Base-by-base conservation (phyloP, 805 yeast genomes). In the Saccharomycopsis fibuligera region DNA sequence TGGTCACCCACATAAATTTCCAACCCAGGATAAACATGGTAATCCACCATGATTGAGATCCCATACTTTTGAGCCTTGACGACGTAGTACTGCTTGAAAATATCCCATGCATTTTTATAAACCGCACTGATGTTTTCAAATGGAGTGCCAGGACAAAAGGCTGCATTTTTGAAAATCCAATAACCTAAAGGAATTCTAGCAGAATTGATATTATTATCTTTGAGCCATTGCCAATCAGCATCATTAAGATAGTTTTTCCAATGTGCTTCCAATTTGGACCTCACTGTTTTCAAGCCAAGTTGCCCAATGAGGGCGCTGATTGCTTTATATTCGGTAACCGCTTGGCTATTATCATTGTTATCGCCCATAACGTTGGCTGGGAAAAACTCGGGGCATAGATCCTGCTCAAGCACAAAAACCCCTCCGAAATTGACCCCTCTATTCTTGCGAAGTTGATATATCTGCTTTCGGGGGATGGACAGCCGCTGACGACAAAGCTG, bases 1-100 rank as follows among this genome's bases (percentile, higher is more conserved):
- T 33, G 37, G 19, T n/a, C 17, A 43, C 82, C 86, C 27, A 81
- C 84, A 1, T 79, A 75, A 60, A 91, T 91, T 23, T 97, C 97
- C 30, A 97, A 97, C 10, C 87, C 88, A 3, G 97, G 97, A 8
- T 91, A 64, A 0, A 85, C 97, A 65, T 93, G 98, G 39, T 91
- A 59, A 64, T 91, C 98, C 12, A 91, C 74, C 47, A 91, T 58
- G 0, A 91, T 80, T 9, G 88, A 84, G 49, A 91, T 91, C 25
- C 74, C 70, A 56, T 79, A 64, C 17, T 69, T 51, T 0, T 61
- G 73, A 1, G 97, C 97, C 45, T 69, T 75, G 39, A 71, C 69
- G 37, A 89, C 70, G 47, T 78, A 70, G 33, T 68, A 58, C 24
- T 63, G 54, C 62, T 77, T 79, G 53, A 83, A 70, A 21, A 73